phyloP scores from a whole-genome alignment of 2,329 filamentous ascomycete genomes.

The Aspergillus sp. region DNA sequence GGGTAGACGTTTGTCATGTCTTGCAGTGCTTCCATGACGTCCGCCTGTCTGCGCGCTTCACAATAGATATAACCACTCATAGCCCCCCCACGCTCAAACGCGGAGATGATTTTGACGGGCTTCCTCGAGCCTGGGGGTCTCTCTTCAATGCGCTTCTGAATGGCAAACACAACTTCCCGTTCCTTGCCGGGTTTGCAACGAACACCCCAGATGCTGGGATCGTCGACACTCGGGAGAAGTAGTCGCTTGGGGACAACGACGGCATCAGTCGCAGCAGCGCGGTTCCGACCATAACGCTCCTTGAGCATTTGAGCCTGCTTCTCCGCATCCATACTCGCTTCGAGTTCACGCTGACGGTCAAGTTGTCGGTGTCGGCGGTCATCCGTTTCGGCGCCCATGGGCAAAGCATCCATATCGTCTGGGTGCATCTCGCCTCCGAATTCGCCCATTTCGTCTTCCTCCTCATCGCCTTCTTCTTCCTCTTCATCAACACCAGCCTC shows the following conservation, averaged over 20 bases:
- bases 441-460: conserved; percentile 77
- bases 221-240: conserved; percentile 84
- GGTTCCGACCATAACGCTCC: conserved; percentile 78
- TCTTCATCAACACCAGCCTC: conserved; percentile 96
- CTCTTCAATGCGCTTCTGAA: conserved; percentile 85
- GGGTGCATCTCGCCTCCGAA: conserved; percentile 86
- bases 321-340: conserved; percentile 84
- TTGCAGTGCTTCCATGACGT: conserved; percentile 76
- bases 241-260: conserved; percentile 77
- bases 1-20: conserved; percentile 86
- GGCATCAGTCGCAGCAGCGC: conserved; percentile 60
- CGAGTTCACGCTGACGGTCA: conserved; percentile 81
- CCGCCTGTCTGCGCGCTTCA: conserved; percentile 78
- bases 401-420: conserved; percentile 74
- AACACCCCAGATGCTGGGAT: conserved; percentile 92
- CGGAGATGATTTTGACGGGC: conserved; percentile 75
- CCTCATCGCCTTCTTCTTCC: conserved; percentile 81
- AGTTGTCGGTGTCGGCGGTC: conserved; percentile 91
- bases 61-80: conserved; percentile 97
- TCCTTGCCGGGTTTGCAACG: conserved; percentile 94
- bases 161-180: conserved; percentile 76
- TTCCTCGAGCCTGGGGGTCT: conserved; percentile 65
- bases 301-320: conserved; percentile 81
- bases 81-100: conserved; percentile 79
- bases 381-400: conserved; percentile 70